Conservation (phyloP, 2,329 filamentous ascomycete species). For the Scortechinia acanthostroma region DNA sequence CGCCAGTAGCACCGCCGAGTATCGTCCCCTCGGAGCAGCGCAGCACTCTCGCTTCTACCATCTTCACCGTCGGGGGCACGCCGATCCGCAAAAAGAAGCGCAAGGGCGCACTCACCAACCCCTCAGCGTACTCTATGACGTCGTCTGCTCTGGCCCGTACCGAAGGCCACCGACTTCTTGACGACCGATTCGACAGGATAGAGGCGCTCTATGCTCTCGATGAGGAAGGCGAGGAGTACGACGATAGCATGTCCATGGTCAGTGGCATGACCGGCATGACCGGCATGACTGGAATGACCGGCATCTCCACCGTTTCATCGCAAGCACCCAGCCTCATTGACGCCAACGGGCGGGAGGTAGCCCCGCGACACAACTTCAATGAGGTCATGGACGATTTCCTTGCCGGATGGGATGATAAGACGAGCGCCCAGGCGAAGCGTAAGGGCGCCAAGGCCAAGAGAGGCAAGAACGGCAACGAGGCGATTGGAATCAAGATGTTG, state of each 20-base stretch:
- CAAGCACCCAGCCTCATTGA: neutral
- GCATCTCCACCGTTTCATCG: constrained; percentile 4
- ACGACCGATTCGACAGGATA: constrained; percentile 84
- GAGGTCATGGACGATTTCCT: neutral
- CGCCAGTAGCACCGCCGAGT: constrained; percentile 21
- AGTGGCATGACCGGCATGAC: constrained; percentile 29
- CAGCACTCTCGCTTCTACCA: constrained; percentile 36
- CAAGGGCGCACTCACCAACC: constrained; percentile 84
- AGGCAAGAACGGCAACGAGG: neutral
- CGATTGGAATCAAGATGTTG: neutral
- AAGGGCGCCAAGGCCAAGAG: neutral
- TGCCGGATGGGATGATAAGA: neutral
- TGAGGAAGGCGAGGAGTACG: constrained; percentile 33
- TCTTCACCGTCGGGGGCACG: constrained; percentile 70
- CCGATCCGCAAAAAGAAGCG: constrained; percentile 85
- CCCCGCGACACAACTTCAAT: neutral
- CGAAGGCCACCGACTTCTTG: constrained; percentile 76
- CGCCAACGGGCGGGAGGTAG: neutral
- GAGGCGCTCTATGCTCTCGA: constrained; percentile 73
- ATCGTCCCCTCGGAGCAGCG: constrained; percentile 54
- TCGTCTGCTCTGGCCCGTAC: constrained; percentile 82
- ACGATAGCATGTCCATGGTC: constrained; percentile 35
- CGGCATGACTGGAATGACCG: constrained; percentile 18
- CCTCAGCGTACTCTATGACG: constrained; percentile 84
- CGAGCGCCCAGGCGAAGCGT: neutral